Evolutionary conservation across 2,329 filamentous ascomycete genomes (phyloP).

Genomic region (Cercospora sp.): DNA sequence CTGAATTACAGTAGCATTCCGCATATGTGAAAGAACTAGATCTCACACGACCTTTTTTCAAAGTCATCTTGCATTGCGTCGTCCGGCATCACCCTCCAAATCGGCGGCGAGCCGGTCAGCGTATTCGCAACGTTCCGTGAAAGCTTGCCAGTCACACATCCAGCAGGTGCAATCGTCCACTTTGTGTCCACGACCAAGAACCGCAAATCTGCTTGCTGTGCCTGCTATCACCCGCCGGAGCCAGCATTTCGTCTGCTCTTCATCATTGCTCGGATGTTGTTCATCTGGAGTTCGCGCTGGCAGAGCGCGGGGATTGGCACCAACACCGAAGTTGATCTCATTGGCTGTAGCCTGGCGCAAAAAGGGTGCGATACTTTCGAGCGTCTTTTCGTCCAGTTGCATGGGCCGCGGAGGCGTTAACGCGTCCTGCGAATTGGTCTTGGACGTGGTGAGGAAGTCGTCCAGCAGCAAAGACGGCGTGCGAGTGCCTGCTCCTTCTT

Average conservation of each 20-base stretch:
- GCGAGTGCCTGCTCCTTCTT: background rate
- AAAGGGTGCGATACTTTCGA: slow-evolving; percentile 9
- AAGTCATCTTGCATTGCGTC: slow-evolving; percentile 1
- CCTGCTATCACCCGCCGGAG: background rate
- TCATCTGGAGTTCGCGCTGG: background rate
- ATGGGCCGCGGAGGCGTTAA: background rate
- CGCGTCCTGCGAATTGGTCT: background rate
- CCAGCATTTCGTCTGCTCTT: background rate
- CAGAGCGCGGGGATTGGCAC: background rate
- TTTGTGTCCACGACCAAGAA: background rate
- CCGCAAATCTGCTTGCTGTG: background rate
- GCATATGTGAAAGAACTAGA: slow-evolving; percentile 18
- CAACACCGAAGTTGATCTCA: background rate
- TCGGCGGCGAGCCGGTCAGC: background rate
- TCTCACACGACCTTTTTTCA: background rate
- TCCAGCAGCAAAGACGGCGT: background rate
- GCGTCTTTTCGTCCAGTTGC: slow-evolving; percentile 4
- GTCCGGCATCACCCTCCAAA: background rate
- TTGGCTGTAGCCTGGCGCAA: background rate
- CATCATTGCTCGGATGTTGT: background rate
- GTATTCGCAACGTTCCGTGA: background rate
- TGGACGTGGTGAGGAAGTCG: background rate
- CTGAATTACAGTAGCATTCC: slow-evolving; percentile 27
- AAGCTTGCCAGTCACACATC: slow-evolving; percentile 5
- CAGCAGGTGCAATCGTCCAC: slow-evolving; percentile 3